Evolutionary conservation across 2,329 filamentous ascomycete genomes (phyloP).

Genomic region (Acephala macrosclerotiorum): DNA sequence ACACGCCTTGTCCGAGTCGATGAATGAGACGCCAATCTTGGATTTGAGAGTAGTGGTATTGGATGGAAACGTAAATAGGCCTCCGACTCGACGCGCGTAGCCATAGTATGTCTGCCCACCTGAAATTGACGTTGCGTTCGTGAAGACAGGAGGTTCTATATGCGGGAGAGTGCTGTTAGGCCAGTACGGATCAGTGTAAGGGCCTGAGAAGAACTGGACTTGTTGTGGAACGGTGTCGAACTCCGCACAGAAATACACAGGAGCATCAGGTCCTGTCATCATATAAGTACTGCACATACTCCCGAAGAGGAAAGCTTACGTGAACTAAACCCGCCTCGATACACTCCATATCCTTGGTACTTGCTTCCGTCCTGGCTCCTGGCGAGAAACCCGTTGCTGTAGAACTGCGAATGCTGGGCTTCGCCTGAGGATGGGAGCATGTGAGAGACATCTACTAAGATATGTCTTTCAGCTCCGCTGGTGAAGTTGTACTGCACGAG

Average conservation of each 20-base stretch:
- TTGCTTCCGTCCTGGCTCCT: slow-evolving; percentile 47
- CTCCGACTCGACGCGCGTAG: slow-evolving; percentile 53
- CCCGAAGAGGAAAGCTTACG: slow-evolving; percentile 47
- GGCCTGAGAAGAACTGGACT: slow-evolving; percentile 50
- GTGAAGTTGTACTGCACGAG: slow-evolving; percentile 61
- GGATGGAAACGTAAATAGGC: slow-evolving; percentile 54
- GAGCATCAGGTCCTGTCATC: slow-evolving; percentile 59
- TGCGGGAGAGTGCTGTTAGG: slow-evolving; percentile 42
- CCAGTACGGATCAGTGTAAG: slow-evolving; percentile 55
- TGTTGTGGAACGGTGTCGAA: slow-evolving; percentile 55
- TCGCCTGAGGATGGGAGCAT: slow-evolving; percentile 48
- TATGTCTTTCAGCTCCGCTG: slow-evolving; percentile 39
- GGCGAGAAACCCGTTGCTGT: slow-evolving; percentile 50
- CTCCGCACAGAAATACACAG: slow-evolving; percentile 66
- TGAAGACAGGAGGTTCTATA: slow-evolving; percentile 48
- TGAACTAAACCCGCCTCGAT: slow-evolving; percentile 49
- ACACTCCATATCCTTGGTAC: slow-evolving; percentile 56
- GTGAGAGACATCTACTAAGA: slow-evolving; percentile 57
- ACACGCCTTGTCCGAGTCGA: slow-evolving; percentile 71
- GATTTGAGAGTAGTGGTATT: slow-evolving; percentile 44
- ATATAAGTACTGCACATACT: neutral
- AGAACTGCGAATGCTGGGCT: slow-evolving; percentile 50
- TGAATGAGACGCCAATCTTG: slow-evolving; percentile 71
- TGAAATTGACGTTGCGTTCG: slow-evolving; percentile 60
- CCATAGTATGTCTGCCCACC: slow-evolving; percentile 58